Evolutionary conservation across 1,284 basidiomycete species (phyloP), one percentile per base, ranked within the genome.

Genomic region (Cryptococcus wingfieldii): DNA sequence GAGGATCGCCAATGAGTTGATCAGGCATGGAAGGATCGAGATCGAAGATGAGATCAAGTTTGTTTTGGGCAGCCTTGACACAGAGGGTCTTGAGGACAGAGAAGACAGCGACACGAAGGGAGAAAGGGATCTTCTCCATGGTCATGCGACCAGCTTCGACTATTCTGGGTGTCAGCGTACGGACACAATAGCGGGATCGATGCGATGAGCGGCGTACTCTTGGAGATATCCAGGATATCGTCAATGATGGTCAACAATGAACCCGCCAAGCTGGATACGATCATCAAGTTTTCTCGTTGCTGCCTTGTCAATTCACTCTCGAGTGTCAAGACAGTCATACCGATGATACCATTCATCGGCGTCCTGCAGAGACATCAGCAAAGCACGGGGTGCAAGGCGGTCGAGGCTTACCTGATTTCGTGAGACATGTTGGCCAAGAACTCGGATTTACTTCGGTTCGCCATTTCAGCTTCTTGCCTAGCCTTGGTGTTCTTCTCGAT

Each of bases 401-500:
- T n/a, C 59, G 47, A 25, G 28, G 80, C 86, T 14, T 60, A 89
- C 88, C 90, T 80, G 72, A 95, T 95, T 77, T 94, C 91, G 75
- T 95, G 90, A n/a, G 86, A 88, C 90, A 95, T 96, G 68, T 96
- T 96, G 8, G 93, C 92, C 80, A 96, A 83, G 80, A 99, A 98
- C 79, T 98, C 95, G 47, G 89, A 93, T 83, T 99, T 98, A 78
- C 85, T 88, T 74, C 91, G 83, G 77, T 99, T 98, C 27, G 91
- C 91, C 71, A 96, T 77, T 79, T 99, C 96, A 53, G 96, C 96
- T 0, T 95, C 93, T 76, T 98, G 95, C 76, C 95, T 85, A 7
- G 96, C 96, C 37, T 90, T 90, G 2, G 94, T 98, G 74, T 99
- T 98, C 85, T 95, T 97, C 82, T 98, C 96, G 60, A 99, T 96